Conservation (phyloP, 805 yeast species). For the Myxozyma sirexii region DNA sequence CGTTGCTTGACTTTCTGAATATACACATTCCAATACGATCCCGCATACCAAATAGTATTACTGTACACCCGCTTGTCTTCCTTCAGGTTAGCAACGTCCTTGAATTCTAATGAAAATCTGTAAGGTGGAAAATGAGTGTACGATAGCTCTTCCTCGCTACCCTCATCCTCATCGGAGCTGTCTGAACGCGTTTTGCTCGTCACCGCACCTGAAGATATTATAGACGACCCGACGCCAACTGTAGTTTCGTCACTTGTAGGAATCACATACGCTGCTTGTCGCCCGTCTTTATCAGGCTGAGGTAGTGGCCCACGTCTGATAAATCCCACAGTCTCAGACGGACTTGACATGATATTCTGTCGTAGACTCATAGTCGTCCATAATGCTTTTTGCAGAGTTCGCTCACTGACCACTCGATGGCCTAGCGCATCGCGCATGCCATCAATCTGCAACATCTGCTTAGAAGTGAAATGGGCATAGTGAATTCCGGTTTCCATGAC, state of each 20-base stretch:
- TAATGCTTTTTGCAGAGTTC: slow-evolving; percentile 50
- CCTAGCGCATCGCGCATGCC: slow-evolving; percentile 46
- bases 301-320: slow-evolving; percentile 9
- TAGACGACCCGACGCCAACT: slow-evolving; percentile 50
- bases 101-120: slow-evolving; percentile 56
- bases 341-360: slow-evolving; percentile 44
- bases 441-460: slow-evolving; percentile 51
- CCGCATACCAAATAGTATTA: slow-evolving; percentile 61
- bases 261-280: slow-evolving; percentile 17
- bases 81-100: slow-evolving; percentile 50
- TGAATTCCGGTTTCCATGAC: slow-evolving; percentile 49
- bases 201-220: not conserved
- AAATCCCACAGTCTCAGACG: slow-evolving; percentile 10
- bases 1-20: slow-evolving; percentile 52
- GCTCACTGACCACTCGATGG: slow-evolving; percentile 46
- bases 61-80: slow-evolving; percentile 55
- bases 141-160: slow-evolving; percentile 1
- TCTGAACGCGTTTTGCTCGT: not conserved
- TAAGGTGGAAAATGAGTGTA: slow-evolving; percentile 54
- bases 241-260: slow-evolving; percentile 53
- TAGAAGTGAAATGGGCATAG: slow-evolving; percentile 54
- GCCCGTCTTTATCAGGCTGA: not conserved
- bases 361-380: slow-evolving; percentile 54
- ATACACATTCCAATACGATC: slow-evolving; percentile 61
- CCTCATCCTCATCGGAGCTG: slow-evolving; percentile 3